A percentile compares a stretch with the other conserved stretches of the same genome.
Conservation (phyloP, 2,329 filamentous ascomycete species). For the Piedraia hortae region DNA sequence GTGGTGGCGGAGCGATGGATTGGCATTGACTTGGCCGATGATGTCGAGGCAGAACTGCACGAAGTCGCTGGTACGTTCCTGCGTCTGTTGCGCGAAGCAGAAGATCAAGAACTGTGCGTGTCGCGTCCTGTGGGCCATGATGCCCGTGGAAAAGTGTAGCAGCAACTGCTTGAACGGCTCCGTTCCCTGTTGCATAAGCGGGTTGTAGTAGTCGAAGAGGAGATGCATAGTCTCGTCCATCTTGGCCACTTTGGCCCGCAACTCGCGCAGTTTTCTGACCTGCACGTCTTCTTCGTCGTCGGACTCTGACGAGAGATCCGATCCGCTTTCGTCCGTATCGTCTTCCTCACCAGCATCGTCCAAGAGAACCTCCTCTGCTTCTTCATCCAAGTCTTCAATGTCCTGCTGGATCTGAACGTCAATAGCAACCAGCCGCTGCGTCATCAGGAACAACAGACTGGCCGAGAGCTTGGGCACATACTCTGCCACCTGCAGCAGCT, state of each 20-base stretch:
- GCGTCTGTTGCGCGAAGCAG: slow-evolving; percentile 68
- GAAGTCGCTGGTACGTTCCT: slow-evolving; percentile 55
- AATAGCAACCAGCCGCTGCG: slow-evolving; percentile 69
- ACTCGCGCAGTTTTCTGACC: slow-evolving; percentile 37
- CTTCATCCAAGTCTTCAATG: slow-evolving; percentile 75
- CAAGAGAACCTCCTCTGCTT: slow-evolving; percentile 49
- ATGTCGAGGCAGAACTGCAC: slow-evolving; percentile 52
- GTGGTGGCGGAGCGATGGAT: slow-evolving; percentile 52
- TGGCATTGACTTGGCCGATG: slow-evolving; percentile 54
- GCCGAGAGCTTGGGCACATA: slow-evolving; percentile 55
- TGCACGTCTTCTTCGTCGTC: slow-evolving; percentile 32
- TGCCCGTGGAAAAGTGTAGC: slow-evolving; percentile 61
- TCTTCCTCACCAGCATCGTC: slow-evolving; percentile 17
- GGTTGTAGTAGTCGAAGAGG: slow-evolving; percentile 59
- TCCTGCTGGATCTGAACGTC: slow-evolving; percentile 90
- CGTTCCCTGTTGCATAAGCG: slow-evolving; percentile 40
- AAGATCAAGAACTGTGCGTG: slow-evolving; percentile 92
- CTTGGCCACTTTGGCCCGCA: slow-evolving; percentile 66
- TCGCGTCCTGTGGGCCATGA: slow-evolving; percentile 70
- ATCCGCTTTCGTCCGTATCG: slow-evolving; percentile 31
- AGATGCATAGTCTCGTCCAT: slow-evolving; percentile 74
- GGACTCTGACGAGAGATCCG: slow-evolving; percentile 37
- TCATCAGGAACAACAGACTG: slow-evolving; percentile 58
- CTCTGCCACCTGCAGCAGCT: slow-evolving; percentile 47
- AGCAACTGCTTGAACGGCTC: slow-evolving; percentile 54